Evolutionary conservation across 306 rosid genomes (phyloP).

Genomic region (Inga leiocalycina): DNA sequence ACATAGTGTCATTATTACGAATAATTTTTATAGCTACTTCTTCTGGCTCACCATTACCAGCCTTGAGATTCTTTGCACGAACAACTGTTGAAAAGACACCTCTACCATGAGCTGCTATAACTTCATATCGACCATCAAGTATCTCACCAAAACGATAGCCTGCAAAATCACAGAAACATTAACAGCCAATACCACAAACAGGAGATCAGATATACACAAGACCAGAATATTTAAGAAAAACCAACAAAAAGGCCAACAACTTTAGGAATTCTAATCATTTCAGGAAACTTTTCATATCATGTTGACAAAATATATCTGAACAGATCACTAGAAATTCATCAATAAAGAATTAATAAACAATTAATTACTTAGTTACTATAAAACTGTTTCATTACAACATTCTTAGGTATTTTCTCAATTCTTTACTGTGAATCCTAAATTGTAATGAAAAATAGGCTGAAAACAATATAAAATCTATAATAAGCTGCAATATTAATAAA

Average conservation of each 20-base stretch:
- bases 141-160: constrained; percentile 93
- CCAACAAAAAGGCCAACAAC: not conserved
- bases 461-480: not conserved
- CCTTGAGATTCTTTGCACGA: constrained; percentile 82
- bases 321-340: not conserved
- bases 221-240: not conserved
- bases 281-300: not conserved
- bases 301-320: not conserved
- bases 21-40: constrained; percentile 96
- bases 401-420: too few relatives aligned
- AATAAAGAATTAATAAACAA: constrained; percentile 9
- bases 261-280: constrained; percentile 30
- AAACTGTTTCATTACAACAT: not conserved
- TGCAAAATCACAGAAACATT: constrained; percentile 35
- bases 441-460: not conserved
- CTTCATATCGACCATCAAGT: constrained; percentile 95
- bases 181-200: constrained; percentile 6
- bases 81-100: constrained; percentile 99
- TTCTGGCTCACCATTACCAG: constrained; percentile 81
- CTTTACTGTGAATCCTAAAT: not conserved
- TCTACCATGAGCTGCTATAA: constrained; percentile 91
- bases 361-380: not conserved
- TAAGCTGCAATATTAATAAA: not conserved
- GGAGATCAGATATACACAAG: constrained; percentile 1
- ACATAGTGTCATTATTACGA: constrained; percentile 98